A percentile compares a stretch with the other conserved stretches of the same genome.
These are phyloP conservation scores for Yamadazyma kitorensis DNA, from an alignment of 805 yeast species.

Conservation along the genomic window DNA sequence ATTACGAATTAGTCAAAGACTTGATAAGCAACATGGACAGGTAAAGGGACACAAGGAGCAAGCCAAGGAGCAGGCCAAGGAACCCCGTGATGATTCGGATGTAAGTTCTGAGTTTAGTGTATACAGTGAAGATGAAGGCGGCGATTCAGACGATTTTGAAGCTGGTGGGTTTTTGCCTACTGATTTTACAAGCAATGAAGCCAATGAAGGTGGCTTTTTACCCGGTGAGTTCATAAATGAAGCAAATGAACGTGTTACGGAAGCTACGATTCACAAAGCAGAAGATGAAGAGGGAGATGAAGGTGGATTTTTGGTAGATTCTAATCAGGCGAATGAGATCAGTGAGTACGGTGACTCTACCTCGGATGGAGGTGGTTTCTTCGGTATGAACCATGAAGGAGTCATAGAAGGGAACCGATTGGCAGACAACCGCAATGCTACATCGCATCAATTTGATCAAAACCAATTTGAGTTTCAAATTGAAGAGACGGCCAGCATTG, in stretches of 20 bases:
- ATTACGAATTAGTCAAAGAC: slow-evolving; percentile 45
- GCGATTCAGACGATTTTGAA: slow-evolving; percentile 6
- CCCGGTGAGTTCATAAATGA: too few species aligned
- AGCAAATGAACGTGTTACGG: too few species aligned
- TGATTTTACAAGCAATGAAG: not conserved
- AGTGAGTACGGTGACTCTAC: too few species aligned
- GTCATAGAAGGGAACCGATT: too few species aligned
- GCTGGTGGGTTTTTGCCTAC: slow-evolving; percentile 15
- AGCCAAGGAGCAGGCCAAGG: slow-evolving; percentile 1
- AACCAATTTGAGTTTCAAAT: not conserved
- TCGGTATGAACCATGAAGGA: too few species aligned
- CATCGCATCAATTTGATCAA: too few species aligned
- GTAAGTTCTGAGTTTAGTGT: slow-evolving; percentile 7
- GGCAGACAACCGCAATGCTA: too few species aligned
- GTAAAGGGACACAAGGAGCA: slow-evolving; percentile 22
- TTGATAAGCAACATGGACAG: slow-evolving; percentile 49
- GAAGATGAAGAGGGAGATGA: slow-evolving; percentile 6
- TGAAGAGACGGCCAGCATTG: not conserved
- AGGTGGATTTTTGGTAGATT: slow-evolving; percentile 6
- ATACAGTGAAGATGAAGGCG: slow-evolving; percentile 8
- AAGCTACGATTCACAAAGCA: too few species aligned
- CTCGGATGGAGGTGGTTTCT: too few species aligned
- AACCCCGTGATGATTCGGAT: slow-evolving; percentile 5
- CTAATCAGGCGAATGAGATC: too few species aligned
- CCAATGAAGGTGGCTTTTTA: too few species aligned